phyloP scores from a whole-genome alignment of 2,329 filamentous ascomycete genomes.

The Nakataea oryzae region DNA sequence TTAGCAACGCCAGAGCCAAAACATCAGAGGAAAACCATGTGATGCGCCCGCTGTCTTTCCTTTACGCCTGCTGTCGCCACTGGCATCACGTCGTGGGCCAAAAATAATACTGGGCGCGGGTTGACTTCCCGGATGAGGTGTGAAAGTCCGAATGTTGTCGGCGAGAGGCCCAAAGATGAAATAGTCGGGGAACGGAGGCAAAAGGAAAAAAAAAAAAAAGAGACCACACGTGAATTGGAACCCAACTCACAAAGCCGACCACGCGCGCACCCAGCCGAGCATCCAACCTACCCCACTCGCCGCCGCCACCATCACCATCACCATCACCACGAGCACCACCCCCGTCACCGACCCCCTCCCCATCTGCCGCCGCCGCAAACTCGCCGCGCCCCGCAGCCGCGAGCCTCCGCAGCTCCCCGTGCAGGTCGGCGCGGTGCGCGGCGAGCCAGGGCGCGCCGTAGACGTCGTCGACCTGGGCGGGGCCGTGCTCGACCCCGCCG shows the following conservation, averaged over 20 bases:
- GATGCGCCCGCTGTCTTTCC: too few species aligned
- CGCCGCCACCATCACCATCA: neutral
- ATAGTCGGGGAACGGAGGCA: neutral
- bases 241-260: neutral
- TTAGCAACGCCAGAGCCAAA: too few species aligned
- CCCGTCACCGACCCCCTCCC: too few species aligned
- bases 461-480: conserved; percentile 13
- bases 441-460: conserved; percentile 20
- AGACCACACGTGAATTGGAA: too few species aligned
- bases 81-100: too few species aligned
- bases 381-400: neutral
- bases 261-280: neutral
- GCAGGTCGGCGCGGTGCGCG: conserved; percentile 21
- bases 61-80: too few species aligned
- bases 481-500: conserved; percentile 14
- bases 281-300: neutral
- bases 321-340: neutral
- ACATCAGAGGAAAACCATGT: too few species aligned
- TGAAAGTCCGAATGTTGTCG: neutral
- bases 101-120: too few species aligned
- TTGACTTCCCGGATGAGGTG: neutral
- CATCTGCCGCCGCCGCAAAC: neutral
- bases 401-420: conserved; percentile 13
- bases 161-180: neutral
- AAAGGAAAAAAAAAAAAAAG: neutral